Evolutionary conservation across 331 rosid genomes (phyloP), one percentile per base, ranked within the genome.

Genomic region (Prunus yedoensis): DNA sequence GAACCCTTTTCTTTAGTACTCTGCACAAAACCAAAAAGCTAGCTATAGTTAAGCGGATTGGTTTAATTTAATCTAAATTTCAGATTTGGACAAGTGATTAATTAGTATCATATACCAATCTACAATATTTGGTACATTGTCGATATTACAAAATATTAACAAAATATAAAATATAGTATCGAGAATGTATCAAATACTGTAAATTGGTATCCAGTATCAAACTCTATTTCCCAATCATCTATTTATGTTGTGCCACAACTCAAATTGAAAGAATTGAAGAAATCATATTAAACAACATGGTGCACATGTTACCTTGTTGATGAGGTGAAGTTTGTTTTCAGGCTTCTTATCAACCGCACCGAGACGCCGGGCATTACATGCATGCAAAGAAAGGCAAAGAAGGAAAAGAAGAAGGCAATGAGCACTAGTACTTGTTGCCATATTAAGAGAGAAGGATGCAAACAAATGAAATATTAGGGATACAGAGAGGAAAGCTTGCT

Each of bases 321-420:
- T 69, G 54, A 79, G 74, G 66, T 74, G 77, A 46, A 51, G 23
- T 64, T 80, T 76, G 73, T 83, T 71, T 52, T 76, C 73, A 23
- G 77, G 61, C 75, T 77, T 77, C 78, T 77, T 82, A 62, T 78
- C 79, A 57, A 64, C 46, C 45, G 45, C 77, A 28, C 38, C 57
- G 13, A 79, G 73, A 71, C 38, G 82, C 53, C 88, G 77, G 32
- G 91, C 91, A 68, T 78, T 32, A 76, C 91, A 88, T 85, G 91
- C 93, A 80, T 88, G 88, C 83, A 88, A 80, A 45, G 88, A 87
- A 75, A 77, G 59, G 82, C 83, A 87, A 20, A 92, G 70, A 81
- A 88, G 80, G 68, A 85, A 69, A 80, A 89, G 50, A 46, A 88
- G 68, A 68, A 51, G 64, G 27, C 54, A 75, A 38, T 41, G 64